phyloP scores from a whole-genome alignment of 2,329 filamentous ascomycete species.

The Beauveria australis region DNA sequence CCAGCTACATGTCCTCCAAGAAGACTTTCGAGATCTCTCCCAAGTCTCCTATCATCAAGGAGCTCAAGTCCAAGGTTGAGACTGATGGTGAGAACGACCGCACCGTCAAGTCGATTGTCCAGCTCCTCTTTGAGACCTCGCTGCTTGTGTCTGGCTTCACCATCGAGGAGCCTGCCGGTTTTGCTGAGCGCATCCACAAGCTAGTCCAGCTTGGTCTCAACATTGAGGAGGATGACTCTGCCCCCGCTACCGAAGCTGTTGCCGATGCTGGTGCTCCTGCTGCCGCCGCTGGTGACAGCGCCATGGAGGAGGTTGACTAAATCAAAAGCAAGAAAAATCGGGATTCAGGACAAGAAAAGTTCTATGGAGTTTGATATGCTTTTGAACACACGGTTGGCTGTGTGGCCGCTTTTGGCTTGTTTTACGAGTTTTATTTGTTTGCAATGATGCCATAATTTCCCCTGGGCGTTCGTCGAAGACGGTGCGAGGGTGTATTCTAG shows the following conservation, averaged over 20 bases:
- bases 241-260: constrained; percentile 46
- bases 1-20: constrained; percentile 99
- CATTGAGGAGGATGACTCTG: constrained; percentile 84
- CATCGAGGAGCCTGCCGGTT: constrained; percentile 96
- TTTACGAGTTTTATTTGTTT: constrained; percentile 26
- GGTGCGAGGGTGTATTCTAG: constrained; percentile 31
- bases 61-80: constrained; percentile 99
- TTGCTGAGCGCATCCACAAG: constrained; percentile 99
- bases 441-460: constrained; percentile 28
- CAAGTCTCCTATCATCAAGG: constrained; percentile 94
- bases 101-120: constrained; percentile 98
- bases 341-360: constrained; percentile 32
- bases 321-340: constrained; percentile 21
- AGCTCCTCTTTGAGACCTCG: constrained; percentile 97
- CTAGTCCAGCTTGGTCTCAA: constrained; percentile 96
- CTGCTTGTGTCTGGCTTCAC: constrained; percentile 98
- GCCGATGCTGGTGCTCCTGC: constrained; percentile 49
- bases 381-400: constrained; percentile 13
- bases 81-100: constrained; percentile 95
- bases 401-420: constrained; percentile 25
- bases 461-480: constrained; percentile 17
- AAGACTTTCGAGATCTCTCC: constrained; percentile 99
- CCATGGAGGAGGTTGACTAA: constrained; percentile 99
- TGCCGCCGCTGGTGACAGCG: constrained; percentile 70
- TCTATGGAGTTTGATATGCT: constrained; percentile 33